Percentiles rank a stretch among this genome's conserved stretches.
These are phyloP conservation scores for Cnidoscolus chayamansa DNA, from an alignment of 441 rosid species.

Conservation along the genomic window DNA sequence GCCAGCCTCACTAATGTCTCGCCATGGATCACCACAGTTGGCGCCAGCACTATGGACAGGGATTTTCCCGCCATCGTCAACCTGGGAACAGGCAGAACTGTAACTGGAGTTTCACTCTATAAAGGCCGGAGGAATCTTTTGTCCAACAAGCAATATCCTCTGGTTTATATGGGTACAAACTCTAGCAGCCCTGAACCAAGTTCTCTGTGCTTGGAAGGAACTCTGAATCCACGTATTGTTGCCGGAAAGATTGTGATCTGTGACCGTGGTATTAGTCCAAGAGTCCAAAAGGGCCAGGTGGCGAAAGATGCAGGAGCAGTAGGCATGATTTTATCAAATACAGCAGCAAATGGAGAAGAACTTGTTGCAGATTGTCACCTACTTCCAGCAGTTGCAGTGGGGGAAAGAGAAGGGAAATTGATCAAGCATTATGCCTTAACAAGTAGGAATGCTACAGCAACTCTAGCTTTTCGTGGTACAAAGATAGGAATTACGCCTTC, in stretches of 20 bases:
- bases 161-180: slow-evolving; percentile 55
- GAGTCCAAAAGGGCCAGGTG: slow-evolving; percentile 83
- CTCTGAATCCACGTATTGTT: slow-evolving; percentile 49
- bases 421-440: slow-evolving; percentile 56
- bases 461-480: slow-evolving; percentile 60
- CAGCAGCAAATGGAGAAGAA: slow-evolving; percentile 73
- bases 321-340: slow-evolving; percentile 84
- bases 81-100: slow-evolving; percentile 59
- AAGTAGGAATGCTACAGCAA: slow-evolving; percentile 50
- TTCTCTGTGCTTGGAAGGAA: slow-evolving; percentile 62
- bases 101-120: slow-evolving; percentile 68
- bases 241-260: slow-evolving; percentile 77
- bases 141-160: slow-evolving; percentile 43
- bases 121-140: slow-evolving; percentile 51
- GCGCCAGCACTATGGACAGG: slow-evolving; percentile 76
- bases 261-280: slow-evolving; percentile 73
- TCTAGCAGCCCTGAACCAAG: slow-evolving; percentile 40
- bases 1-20: slow-evolving; percentile 73
- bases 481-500: slow-evolving; percentile 70
- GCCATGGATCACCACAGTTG: slow-evolving; percentile 88
- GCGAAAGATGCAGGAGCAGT: slow-evolving; percentile 80
- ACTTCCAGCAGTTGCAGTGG: slow-evolving; percentile 71
- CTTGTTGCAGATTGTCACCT: slow-evolving; percentile 88
- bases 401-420: slow-evolving; percentile 65
- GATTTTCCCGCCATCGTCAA: slow-evolving; percentile 63